phyloP scores from a whole-genome alignment of 2,329 filamentous ascomycete species.

The Dendrostoma leiphaemia region DNA sequence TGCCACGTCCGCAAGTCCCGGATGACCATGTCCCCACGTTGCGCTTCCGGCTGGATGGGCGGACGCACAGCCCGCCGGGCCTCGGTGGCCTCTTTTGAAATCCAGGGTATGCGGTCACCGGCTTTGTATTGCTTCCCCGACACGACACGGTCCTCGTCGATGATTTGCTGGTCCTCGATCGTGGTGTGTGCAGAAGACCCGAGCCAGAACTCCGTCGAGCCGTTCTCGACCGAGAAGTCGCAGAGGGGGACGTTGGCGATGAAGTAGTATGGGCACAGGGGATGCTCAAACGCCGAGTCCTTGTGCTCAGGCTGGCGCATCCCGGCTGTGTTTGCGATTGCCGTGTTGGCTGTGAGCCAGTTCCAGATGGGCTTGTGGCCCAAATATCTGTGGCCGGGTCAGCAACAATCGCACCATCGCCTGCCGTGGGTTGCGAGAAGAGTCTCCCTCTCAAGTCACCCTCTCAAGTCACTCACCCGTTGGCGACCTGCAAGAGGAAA shows the following conservation, averaged over 20 bases:
- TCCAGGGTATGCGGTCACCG: slow-evolving; percentile 17
- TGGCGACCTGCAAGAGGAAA: slow-evolving; percentile 37
- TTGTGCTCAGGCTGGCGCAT: slow-evolving; percentile 37
- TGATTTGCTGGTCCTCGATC: slow-evolving; percentile 29
- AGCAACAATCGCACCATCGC: too few relatives aligned
- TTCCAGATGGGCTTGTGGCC: slow-evolving; percentile 37
- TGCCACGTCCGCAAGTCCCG: slow-evolving; percentile 31
- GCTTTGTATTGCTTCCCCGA: not conserved
- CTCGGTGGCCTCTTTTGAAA: slow-evolving; percentile 19
- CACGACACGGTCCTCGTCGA: slow-evolving; percentile 17
- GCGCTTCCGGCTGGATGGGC: slow-evolving; percentile 25
- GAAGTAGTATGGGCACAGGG: slow-evolving; percentile 34
- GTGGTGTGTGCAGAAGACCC: slow-evolving; percentile 34
- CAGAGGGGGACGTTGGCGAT: slow-evolving; percentile 38
- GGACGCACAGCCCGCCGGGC: slow-evolving; percentile 24
- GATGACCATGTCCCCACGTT: slow-evolving; percentile 28
- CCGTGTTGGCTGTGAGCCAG: slow-evolving; percentile 39
- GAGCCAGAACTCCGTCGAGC: slow-evolving; percentile 40
- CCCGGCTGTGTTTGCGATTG: slow-evolving; percentile 32
- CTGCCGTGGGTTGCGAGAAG: too few relatives aligned
- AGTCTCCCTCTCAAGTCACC: too few relatives aligned
- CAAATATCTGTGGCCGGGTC: slow-evolving; percentile 32
- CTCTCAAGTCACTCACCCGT: slow-evolving; percentile 28
- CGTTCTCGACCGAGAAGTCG: slow-evolving; percentile 32
- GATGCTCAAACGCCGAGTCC: slow-evolving; percentile 35